Evolutionary conservation across 2,329 filamentous ascomycete species (phyloP), one percentile per base, ranked within the genome.

Genomic region (Aspergillus fumigatus): DNA sequence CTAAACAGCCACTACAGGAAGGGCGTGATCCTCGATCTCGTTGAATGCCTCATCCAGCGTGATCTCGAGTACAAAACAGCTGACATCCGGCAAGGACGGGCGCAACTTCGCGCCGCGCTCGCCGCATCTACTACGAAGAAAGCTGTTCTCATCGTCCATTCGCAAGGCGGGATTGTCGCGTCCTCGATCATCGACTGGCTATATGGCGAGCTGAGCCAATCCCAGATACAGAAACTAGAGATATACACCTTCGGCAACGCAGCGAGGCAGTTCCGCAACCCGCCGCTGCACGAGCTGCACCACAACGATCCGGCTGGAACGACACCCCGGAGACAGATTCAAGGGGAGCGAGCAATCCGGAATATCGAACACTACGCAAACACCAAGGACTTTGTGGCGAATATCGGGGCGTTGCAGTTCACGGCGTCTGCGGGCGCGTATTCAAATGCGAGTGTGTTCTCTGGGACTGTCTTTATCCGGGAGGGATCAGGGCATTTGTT

Each of bases 301-400:
- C 45, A 48, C 11, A 17, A n/a, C 14, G 5, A 38, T 38, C 32
- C 32, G 14, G 32, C 5, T 3, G 32, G 32, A 14, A 38, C 17
- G 0, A 7, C 2, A 1, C 32, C 32, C 14, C 32, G 32, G 2
- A 3, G 32, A 38, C 32, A 38, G 32, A 17, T 38, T 1, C 32
- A 38, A 38, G 32, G 32, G 6, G 52, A 26, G 1, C 17, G 48
- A 2, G 53, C 32, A 9, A 50, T 55, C n/a, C 48, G 40, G 32
- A 7, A 55, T 40, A 25, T 55, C 5, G 53, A 55, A 48, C 53
- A 55, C 40, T 55, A 55, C 19, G 53, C 53, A 10, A 55, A 55
- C 48, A 55, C 5, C 1, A 10, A 19, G 7, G 53, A 55, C 11
- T 51, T 55, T 10, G 48, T 55, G 21, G 49, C 53, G 7, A 55